Conservation (phyloP, 768 basidiomycete species). For the Agaricus subrufescens region DNA sequence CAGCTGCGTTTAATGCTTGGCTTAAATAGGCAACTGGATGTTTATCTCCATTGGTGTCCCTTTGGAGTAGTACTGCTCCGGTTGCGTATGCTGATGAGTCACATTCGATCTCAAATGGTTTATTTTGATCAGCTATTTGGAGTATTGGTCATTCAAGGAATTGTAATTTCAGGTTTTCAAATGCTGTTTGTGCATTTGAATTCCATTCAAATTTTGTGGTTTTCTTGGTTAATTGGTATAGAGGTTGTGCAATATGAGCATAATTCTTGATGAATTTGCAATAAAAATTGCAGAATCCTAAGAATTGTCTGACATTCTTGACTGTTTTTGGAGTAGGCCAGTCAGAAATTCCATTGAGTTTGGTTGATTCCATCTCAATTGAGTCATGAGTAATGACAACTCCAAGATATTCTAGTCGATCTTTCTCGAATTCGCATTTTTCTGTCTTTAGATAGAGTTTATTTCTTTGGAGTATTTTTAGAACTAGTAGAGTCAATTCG, state of each 20-base stretch:
- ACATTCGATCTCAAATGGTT: constrained; percentile 7
- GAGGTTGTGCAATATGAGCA: constrained; percentile 9
- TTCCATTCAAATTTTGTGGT: neutral
- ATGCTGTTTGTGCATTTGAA: constrained; percentile 11
- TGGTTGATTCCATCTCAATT: constrained; percentile 30
- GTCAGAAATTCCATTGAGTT: constrained; percentile 27
- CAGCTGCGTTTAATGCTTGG: neutral
- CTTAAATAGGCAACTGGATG: no score
- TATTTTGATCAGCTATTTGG: neutral
- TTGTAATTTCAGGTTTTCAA: constrained; percentile 15
- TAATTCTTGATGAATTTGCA: constrained; percentile 33
- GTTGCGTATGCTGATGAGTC: neutral
- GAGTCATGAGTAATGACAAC: neutral
- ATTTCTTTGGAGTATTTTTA: neutral
- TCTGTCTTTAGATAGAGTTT: constrained; percentile 4
- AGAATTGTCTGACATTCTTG: constrained; percentile 32
- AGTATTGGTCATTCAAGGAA: constrained; percentile 1
- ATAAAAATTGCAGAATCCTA: constrained; percentile 45
- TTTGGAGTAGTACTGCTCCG: no score
- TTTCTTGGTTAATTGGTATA: neutral
- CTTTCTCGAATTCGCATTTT: constrained; percentile 6
- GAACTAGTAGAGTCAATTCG: neutral
- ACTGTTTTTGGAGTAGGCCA: constrained; percentile 32
- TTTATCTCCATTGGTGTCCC: no score
- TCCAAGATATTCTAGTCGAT: constrained; percentile 4